A percentile compares a stretch with the other conserved stretches of the same genome.
These are phyloP conservation scores for Rhododendron simsii DNA, from an alignment of 148 eudicot genomes.

Conservation along the genomic window DNA sequence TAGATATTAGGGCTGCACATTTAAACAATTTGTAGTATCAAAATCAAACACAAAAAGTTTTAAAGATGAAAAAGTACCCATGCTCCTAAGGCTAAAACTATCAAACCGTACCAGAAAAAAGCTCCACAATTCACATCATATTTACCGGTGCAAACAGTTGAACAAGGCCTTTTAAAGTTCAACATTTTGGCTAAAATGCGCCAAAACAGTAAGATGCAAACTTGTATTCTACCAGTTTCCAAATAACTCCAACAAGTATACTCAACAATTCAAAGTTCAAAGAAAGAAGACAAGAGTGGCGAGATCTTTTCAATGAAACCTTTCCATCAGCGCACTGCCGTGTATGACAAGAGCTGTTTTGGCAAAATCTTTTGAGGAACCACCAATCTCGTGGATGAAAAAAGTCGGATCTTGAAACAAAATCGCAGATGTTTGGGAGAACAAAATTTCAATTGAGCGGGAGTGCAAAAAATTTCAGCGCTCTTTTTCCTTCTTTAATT, in stretches of 20 bases:
- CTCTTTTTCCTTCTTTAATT: too few species aligned
- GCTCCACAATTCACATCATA: too few species aligned
- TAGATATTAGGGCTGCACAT: background rate
- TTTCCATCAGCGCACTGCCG: too few species aligned
- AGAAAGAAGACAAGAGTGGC: background rate
- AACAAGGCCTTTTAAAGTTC: background rate
- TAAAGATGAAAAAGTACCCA: background rate
- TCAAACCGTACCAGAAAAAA: background rate
- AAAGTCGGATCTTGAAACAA: too few species aligned
- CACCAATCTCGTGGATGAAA: too few species aligned
- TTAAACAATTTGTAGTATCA: background rate
- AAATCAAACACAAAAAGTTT: background rate
- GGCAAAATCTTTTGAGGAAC: too few species aligned
- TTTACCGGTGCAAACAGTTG: too few species aligned
- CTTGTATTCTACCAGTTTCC: background rate
- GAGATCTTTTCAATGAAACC: too few species aligned
- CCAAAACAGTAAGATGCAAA: background rate
- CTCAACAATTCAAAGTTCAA: background rate
- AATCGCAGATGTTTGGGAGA: too few species aligned
- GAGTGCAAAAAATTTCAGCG: too few species aligned
- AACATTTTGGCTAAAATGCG: background rate
- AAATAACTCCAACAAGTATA: background rate
- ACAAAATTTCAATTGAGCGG: too few species aligned
- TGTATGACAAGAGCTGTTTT: too few species aligned
- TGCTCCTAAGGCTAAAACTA: background rate